Evolutionary conservation across 2,329 filamentous ascomycete genomes (phyloP).

Genomic region (Ilyonectria robusta): DNA sequence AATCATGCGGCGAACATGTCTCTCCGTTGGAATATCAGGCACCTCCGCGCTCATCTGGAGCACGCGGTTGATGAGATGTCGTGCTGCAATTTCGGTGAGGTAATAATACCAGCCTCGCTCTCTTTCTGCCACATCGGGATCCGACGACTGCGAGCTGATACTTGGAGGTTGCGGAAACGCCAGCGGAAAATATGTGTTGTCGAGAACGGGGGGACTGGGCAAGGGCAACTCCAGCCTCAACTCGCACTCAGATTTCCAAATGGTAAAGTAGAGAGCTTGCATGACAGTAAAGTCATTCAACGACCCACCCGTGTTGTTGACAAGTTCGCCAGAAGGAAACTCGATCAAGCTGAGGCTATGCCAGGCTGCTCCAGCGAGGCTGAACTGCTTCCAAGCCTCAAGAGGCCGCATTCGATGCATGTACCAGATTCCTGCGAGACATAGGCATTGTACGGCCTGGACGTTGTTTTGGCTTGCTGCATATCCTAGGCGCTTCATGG

Average conservation of each 20-base stretch:
- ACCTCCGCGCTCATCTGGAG: neutral
- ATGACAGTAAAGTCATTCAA: neutral
- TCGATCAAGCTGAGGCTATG: neutral
- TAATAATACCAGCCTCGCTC: conserved; percentile 31
- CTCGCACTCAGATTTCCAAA: conserved; percentile 24
- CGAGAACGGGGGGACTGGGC: conserved; percentile 1
- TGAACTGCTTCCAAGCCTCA: conserved; percentile 21
- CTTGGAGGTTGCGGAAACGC: conserved; percentile 10
- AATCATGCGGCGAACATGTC: neutral
- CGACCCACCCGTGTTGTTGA: too few species aligned
- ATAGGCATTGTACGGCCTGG: conserved; percentile 21
- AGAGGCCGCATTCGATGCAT: conserved; percentile 14
- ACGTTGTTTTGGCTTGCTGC: conserved; percentile 1
- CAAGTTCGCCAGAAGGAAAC: neutral
- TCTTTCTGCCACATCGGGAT: neutral
- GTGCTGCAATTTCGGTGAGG: conserved; percentile 24
- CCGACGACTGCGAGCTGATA: neutral
- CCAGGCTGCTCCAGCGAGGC: conserved; percentile 18
- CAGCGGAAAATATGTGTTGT: conserved; percentile 5
- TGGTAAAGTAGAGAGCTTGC: conserved; percentile 22
- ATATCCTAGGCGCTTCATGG: conserved; percentile 13
- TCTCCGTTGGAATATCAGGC: neutral
- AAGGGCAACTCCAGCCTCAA: conserved; percentile 15
- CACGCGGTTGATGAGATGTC: conserved; percentile 22
- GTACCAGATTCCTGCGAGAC: conserved; percentile 18